phyloP scores from a whole-genome alignment of 768 basidiomycete genomes.

The Sarcodon sp. region DNA sequence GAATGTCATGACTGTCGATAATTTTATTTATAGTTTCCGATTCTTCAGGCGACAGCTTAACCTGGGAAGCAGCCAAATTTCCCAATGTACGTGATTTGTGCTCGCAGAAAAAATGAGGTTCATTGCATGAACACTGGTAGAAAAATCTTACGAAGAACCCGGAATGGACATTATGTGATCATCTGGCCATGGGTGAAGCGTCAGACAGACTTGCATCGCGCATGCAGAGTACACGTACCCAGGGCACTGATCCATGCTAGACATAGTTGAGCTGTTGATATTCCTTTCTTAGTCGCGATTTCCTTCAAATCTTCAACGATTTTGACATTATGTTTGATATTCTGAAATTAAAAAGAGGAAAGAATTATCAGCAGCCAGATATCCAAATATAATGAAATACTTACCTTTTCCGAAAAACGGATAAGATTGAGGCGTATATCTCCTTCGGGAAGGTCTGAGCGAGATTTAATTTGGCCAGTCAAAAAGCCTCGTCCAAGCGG shows the following conservation, averaged over 20 bases:
- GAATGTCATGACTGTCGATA: constrained; percentile 20
- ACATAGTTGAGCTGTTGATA: constrained; percentile 25
- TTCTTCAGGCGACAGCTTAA: constrained; percentile 21
- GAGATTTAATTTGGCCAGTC: constrained; percentile 32
- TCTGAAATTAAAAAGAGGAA: constrained; percentile 10
- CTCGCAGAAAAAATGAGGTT: no score
- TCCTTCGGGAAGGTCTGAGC: constrained; percentile 22
- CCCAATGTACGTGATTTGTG: constrained; percentile 24
- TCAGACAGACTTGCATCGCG: neutral
- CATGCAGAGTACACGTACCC: constrained; percentile 6
- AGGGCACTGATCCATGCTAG: constrained; percentile 25
- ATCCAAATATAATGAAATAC: constrained; percentile 4
- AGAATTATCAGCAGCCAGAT: neutral
- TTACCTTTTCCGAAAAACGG: constrained; percentile 24
- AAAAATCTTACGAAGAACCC: no score
- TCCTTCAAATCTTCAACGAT: constrained; percentile 25
- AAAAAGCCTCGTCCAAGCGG: constrained; percentile 43
- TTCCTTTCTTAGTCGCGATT: constrained; percentile 27
- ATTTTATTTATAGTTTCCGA: constrained; percentile 23
- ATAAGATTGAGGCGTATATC: constrained; percentile 20
- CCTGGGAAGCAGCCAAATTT: constrained; percentile 26
- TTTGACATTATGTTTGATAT: constrained; percentile 26
- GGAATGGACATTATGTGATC: no score
- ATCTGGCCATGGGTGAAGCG: no score
- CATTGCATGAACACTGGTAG: no score